Evolutionary conservation across 2,329 filamentous ascomycete genomes (phyloP).

Genomic region (Penicillium frequentans): DNA sequence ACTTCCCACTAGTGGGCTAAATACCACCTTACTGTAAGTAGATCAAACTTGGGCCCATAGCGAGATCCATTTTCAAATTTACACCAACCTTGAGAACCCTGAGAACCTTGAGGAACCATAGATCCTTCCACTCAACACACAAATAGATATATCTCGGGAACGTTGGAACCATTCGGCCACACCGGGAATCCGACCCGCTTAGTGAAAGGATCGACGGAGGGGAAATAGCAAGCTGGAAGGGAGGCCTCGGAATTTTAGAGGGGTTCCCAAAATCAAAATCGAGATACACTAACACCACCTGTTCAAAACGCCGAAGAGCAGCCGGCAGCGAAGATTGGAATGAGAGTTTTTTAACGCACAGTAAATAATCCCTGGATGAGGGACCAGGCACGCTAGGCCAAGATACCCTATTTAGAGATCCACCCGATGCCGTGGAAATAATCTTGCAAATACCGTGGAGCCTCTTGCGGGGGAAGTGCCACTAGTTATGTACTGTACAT

Average conservation of each 20-base stretch:
- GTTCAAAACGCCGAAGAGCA: not conserved
- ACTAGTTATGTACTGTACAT: not conserved
- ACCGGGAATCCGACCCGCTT: slow-evolving; percentile 6
- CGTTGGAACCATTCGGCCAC: not conserved
- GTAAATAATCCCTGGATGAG: not conserved
- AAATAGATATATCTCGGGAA: not conserved
- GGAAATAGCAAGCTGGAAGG: not conserved
- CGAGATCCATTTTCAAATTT: not conserved
- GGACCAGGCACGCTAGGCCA: slow-evolving; percentile 4
- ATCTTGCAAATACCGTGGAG: not conserved
- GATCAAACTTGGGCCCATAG: not conserved
- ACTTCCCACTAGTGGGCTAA: not conserved
- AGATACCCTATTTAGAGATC: slow-evolving; percentile 10
- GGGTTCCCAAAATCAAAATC: not conserved
- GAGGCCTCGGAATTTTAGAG: not conserved
- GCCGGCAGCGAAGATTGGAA: not conserved
- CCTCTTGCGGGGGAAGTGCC: not conserved
- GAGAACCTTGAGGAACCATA: not conserved
- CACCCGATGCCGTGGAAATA: slow-evolving; percentile 14
- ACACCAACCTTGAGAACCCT: not conserved
- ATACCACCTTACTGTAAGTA: not conserved
- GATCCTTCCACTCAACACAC: not conserved
- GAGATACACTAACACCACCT: not conserved
- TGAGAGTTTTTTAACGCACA: not conserved
- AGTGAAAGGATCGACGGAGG: slow-evolving; percentile 11